Conservation (phyloP, 805 yeast species). For the Candida xyloterini region DNA sequence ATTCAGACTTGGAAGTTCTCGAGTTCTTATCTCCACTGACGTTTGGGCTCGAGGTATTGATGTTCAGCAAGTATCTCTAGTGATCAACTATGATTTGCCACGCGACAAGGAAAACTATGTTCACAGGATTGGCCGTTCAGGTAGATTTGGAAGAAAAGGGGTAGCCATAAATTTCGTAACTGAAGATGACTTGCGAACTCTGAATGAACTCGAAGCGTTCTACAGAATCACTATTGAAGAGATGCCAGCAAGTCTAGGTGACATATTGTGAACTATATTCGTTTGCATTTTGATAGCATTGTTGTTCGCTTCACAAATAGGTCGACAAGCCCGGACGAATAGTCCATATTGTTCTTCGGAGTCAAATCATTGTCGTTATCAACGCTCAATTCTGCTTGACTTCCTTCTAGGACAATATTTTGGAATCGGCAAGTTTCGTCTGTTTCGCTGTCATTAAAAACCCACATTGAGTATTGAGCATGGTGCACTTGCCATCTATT, state of each 20-base stretch:
- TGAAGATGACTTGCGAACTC: conserved; percentile 63
- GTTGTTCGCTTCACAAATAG: conserved; percentile 15
- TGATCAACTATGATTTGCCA: conserved; percentile 91
- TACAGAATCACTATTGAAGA: conserved; percentile 88
- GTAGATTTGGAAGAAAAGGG: conserved; percentile 98
- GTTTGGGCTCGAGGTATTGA: conserved; percentile 98
- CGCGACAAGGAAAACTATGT: conserved; percentile 88
- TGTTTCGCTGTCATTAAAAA: conserved; percentile 9
- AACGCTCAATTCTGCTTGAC: conserved; percentile 23
- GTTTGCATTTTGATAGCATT: background rate
- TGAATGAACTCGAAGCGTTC: conserved; percentile 85
- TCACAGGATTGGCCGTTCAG: conserved; percentile 98
- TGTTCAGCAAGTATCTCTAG: conserved; percentile 95
- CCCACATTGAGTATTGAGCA: conserved; percentile 13
- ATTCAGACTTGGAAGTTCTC: conserved; percentile 89
- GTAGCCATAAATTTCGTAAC: conserved; percentile 94
- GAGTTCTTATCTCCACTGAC: conserved; percentile 91
- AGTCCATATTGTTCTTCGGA: conserved; percentile 24
- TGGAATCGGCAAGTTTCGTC: background rate
- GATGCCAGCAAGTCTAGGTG: conserved; percentile 64
- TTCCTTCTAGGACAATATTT: conserved; percentile 20
- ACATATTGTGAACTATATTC: conserved; percentile 16
- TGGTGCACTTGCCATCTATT: conserved; percentile 15
- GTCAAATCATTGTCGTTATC: conserved; percentile 21
- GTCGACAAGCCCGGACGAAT: conserved; percentile 19